Base-by-base conservation (phyloP, 768 basidiomycete genomes). In the Leucocoprinus leucothites region DNA sequence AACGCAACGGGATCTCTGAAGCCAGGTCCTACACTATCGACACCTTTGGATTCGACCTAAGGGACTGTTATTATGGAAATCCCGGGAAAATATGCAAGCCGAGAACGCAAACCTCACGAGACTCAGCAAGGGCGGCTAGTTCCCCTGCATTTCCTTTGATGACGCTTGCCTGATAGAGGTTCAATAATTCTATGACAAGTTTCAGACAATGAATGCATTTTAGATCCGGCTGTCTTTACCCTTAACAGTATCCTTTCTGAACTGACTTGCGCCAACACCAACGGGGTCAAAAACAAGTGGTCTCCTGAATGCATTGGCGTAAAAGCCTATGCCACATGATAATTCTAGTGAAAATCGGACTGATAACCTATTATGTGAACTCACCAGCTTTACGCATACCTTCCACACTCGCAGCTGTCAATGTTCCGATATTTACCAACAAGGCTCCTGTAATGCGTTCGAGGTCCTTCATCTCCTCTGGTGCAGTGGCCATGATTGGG, bases 141-240 rank as follows among this genome's bases (percentile, higher is more conserved):
- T 98, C 95, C 14, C 82, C 91, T 0, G 92, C 89, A 64, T 98
- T 97, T 3, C 94, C 94, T 70, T 98, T 98, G 70, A 98, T 94
- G 19, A 96, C 89, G 16, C 88, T 86, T 9, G 87, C 84, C 68
- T 95, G 93, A 83, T 89, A 96, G 21, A 73, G 70, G 56, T 87
- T 74, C 18, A 96, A 70, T 11, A 96, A 75, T 53, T 84, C 91
- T 84, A 66, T 11, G 3, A n/a, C 45, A 24, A 6, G 13, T 2
- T 6, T 4, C 7, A 8, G 16, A 47, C 3, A n/a, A 13, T 11
- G 26, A 47, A 25, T 3, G 13, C 22, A 28, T 4, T 11, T 45
- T 14, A 25, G 16, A 46, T 43, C 6, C 9, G 24, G 18, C 11
- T 9, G 42, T 16, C 61, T 74, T 36, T 60, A 87, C 89, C 78